A percentile compares a stretch with the other conserved stretches of the same genome.
Conservation (phyloP, 768 basidiomycete species). For the Lentinula sp. region DNA sequence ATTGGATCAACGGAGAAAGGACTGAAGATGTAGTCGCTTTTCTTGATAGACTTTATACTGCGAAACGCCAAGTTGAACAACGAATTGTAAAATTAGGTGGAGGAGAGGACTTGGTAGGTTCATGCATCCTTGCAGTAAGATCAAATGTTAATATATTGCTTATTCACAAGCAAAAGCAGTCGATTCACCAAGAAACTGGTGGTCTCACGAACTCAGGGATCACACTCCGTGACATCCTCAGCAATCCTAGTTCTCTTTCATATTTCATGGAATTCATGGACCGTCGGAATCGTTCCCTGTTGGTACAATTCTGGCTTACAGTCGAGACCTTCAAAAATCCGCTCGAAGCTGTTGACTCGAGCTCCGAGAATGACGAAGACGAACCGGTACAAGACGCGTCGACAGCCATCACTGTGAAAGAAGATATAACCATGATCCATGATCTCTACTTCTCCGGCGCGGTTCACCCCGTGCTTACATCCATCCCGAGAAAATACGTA, state of each 20-base stretch:
- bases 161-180: slow-evolving; percentile 25
- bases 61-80: slow-evolving; percentile 82
- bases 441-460: slow-evolving; percentile 77
- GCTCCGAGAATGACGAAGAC: slow-evolving; percentile 55
- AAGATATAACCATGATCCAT: slow-evolving; percentile 87
- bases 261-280: slow-evolving; percentile 99
- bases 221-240: slow-evolving; percentile 71
- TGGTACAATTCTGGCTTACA: slow-evolving; percentile 96
- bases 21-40: slow-evolving; percentile 85
- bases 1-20: slow-evolving; percentile 82
- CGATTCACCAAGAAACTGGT: slow-evolving; percentile 34
- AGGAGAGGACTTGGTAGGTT: slow-evolving; percentile 53
- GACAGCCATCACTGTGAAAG: slow-evolving; percentile 58
- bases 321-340: slow-evolving; percentile 98
- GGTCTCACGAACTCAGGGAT: slow-evolving; percentile 37
- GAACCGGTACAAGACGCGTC: slow-evolving; percentile 49
- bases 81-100: slow-evolving; percentile 77
- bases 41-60: slow-evolving; percentile 81
- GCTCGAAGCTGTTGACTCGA: slow-evolving; percentile 75
- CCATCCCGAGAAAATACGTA: slow-evolving; percentile 66
- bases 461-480: slow-evolving; percentile 51
- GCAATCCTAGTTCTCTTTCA: slow-evolving; percentile 84
- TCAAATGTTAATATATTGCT: background rate
- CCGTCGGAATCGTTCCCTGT: slow-evolving; percentile 70
- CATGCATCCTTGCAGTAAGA: background rate